A percentile compares a stretch with the other conserved stretches of the same genome.
Evolutionary conservation across 78 protist genomes (phyloP).

Genomic region (Isochrysis galbana): DNA sequence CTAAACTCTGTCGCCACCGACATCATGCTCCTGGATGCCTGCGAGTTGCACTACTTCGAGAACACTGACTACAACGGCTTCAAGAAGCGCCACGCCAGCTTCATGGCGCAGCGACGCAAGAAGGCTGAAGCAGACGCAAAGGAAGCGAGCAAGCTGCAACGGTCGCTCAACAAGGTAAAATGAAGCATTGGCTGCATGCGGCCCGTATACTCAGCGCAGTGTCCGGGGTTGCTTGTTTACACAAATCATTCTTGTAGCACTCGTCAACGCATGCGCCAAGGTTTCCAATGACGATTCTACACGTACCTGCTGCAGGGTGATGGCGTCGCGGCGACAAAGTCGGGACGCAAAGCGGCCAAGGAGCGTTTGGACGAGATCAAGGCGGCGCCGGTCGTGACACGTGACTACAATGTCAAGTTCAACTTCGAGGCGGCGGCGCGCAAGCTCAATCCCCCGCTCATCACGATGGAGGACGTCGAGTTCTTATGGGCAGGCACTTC

Average conservation of each 20-base stretch:
- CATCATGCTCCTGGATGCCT: conserved; percentile 15
- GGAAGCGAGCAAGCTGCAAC: background rate
- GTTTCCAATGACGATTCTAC: too few species aligned
- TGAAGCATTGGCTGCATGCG: too few species aligned
- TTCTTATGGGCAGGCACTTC: background rate
- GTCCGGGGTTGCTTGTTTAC: too few species aligned
- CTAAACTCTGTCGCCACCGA: conserved; percentile 72
- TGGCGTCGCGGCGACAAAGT: conserved; percentile 41
- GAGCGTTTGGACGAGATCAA: background rate
- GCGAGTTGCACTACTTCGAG: background rate
- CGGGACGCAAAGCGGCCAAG: conserved; percentile 20
- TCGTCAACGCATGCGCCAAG: too few species aligned
- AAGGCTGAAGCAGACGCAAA: background rate
- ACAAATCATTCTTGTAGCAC: too few species aligned
- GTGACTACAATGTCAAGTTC: background rate
- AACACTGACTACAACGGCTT: conserved; percentile 19
- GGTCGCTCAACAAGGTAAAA: conserved; percentile 60
- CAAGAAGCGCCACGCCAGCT: background rate
- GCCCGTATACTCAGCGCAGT: too few species aligned
- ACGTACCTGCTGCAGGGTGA: too few species aligned
- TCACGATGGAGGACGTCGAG: background rate
- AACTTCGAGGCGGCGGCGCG: background rate
- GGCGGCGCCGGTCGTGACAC: background rate
- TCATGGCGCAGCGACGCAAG: background rate
- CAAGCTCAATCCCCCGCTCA: background rate